These are phyloP conservation scores for Raphanus raphanistrum DNA, from an alignment of 345 rosid genomes.

Conservation along the genomic window DNA sequence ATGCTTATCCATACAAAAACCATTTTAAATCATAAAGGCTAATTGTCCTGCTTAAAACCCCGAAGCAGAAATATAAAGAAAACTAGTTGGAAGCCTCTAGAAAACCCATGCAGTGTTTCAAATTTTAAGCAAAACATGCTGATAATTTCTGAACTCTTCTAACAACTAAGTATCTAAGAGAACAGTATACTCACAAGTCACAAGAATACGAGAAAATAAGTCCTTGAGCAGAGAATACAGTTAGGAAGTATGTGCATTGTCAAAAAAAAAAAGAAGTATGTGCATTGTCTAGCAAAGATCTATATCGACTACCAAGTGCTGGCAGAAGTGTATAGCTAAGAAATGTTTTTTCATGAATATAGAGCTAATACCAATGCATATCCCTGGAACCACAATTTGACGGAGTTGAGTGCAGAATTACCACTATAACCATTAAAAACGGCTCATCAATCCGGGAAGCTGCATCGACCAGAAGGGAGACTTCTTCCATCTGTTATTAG, in stretches of 20 bases:
- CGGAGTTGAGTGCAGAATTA: slow-evolving; percentile 98
- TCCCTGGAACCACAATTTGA: slow-evolving; percentile 96
- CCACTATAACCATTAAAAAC: slow-evolving; percentile 96
- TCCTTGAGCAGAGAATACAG: not conserved
- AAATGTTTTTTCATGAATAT: slow-evolving; percentile 47
- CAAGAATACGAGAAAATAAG: not conserved
- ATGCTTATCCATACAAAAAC: not conserved
- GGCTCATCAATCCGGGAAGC: slow-evolving; percentile 93
- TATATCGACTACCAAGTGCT: slow-evolving; percentile 18
- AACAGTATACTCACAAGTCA: not conserved
- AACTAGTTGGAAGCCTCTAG: not conserved
- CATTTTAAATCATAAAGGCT: not conserved
- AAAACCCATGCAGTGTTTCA: not conserved
- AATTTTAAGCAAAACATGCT: not conserved
- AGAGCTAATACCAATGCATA: slow-evolving; percentile 94
- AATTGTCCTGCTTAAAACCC: not conserved
- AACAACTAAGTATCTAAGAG: not conserved
- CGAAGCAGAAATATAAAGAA: not conserved
- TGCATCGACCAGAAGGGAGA: slow-evolving; percentile 85
- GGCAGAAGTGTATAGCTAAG: slow-evolving; percentile 39
- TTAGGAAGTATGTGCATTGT: slow-evolving; percentile 6
- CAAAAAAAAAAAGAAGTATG: not conserved
- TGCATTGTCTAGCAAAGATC: slow-evolving; percentile 8
- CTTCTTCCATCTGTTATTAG: slow-evolving; percentile 83
- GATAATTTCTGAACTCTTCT: not conserved